Evolutionary conservation across 169 alveolate species (phyloP), one percentile per base, ranked within the genome.

Genomic region (Plasmodium vivax): DNA sequence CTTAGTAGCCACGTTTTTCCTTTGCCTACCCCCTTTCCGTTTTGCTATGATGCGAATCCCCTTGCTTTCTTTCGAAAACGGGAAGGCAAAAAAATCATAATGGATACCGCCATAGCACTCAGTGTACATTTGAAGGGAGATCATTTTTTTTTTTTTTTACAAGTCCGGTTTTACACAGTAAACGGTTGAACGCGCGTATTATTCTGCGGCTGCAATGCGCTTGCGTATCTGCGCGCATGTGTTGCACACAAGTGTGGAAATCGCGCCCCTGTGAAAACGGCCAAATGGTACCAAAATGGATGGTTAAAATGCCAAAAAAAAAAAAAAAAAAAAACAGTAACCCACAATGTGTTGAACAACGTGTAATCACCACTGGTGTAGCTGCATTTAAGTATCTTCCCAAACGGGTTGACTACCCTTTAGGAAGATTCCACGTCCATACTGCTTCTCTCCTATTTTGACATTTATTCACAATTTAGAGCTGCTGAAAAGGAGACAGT

Each of bases 401-500:
- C n/a, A 19, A 19, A 23, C 5, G 41, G 6, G 1, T 68, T 12
- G 32, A 19, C 14, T 68, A 68, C 34, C 38, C 38, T 14, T 27
- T 68, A 68, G 43, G 77, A 68, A 68, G 1, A 19, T 68, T 68
- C 43, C 75, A 62, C 34, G 12, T 62, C 27, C 77, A 68, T 38
- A 23, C 16, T 68, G n/a, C 77, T 68, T 30, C 77, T 4, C 38
- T 27, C 38, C 77, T 6, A 7, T 27, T 68, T 68, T 68, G 77
- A 27, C 36, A 68, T 36, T 45, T 45, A 43, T 47, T 45, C 38
- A 45, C 45, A 68, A 54, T 58, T 84, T 12, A 84, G 19, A 84
- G 36, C 12, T 84, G 19, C 27, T 72, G 10, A 72, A 43, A 84
- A 23, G 92, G 41, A 41, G 81, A 81, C n/a, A 73, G 38, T 71